Base-by-base conservation (phyloP, 306 rosid genomes). In the Hippophae gyantsensis region DNA sequence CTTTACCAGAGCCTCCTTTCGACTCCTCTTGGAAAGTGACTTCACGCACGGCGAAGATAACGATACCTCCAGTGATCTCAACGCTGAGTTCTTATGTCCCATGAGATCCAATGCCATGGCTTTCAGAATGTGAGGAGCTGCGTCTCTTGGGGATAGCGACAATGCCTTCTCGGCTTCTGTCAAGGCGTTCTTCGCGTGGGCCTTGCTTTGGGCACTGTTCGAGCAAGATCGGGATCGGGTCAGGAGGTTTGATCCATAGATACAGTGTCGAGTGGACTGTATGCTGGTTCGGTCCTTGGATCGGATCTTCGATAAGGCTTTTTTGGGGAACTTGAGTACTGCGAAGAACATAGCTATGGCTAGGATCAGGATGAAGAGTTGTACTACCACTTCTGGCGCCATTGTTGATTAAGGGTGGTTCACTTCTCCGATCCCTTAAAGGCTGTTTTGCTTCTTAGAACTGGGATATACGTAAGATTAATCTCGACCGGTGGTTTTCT, bases 151-250 rank as follows among this genome's bases (percentile, higher is more conserved):
- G 0, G 78, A 69, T 32, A 79, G 67, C 18, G 81, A 64, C 27
- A 87, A 61, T 5, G 89, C 86, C 48, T 43, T 72, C 41, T 84
- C 69, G 42, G 86, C 79, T 61, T 84, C 84, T 2, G 10, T 3
- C 1, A 84, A 72, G 7, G 93, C 87, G 49, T 18, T 66, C 43
- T 61, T 82, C 10, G 95, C 89, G 75, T 87, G 81, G 62, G 65
- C 51, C 9, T 32, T 23, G 13, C 77, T 62, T 51, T 55, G 82
- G 10, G 69, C 55, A 14, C 57, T 49, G 60, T 65, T 66, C 3
- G 74, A 2, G 9, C 25, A 43, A 41, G 90, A 74, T 69, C 81
- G 69, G 51, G 89, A 85, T 38, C 80, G 84, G 48, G 76, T 69
- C 23, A 84, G 82, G 57, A 62, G 82, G 58, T 74, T 75, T 3